Base-by-base conservation (phyloP, 1,284 basidiomycete genomes). In the Cryptococcus depauperatus region DNA sequence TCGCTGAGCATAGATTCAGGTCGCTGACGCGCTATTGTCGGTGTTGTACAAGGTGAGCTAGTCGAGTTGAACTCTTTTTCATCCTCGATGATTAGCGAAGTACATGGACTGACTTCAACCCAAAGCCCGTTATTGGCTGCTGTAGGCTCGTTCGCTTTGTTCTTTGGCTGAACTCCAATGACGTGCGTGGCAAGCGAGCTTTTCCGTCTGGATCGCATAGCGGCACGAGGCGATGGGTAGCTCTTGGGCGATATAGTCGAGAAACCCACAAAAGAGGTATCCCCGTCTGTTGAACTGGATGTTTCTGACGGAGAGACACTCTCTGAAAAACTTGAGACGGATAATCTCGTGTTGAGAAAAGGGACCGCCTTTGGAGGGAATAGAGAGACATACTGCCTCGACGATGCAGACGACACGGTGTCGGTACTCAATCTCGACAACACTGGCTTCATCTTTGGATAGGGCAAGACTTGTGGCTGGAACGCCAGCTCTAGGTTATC, bases 391-490 rank as follows among this genome's bases (percentile, higher is more conserved):
- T 21, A 5, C 19, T 33, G n/a, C 32, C 19, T 33, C 14, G 37
- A 25, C 4, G 38, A 46, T 7, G 11, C 30, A 1, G 34, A 32
- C 8, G 40, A 37, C 7, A 32, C n/a, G 28, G 33, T 27, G 13
- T 19, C 25, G 10, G 23, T 32, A 30, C 50, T 52, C 5, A 48
- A 26, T 35, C 48, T 30, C 7, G 48, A 47, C 13, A 44, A 33
- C 5, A 29, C 35, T 11, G 35, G 41, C 5, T 44, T 35, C 22
- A 50, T 33, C 27, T 50, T 50, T 11, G 54, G 54, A 48, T 55
- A 55, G 5, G 47, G 54, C 27, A 55, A 25, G 8, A 46, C 27
- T 33, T 50, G 54, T 4, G 50, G 48, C 37, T 41, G 22, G 41
- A 55, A 55, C 5, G 38, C 50, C 19, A 39, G 22, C 4, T 19